These are phyloP conservation scores for Flaveria bidentis DNA, from an alignment of 129 eudicot genomes.

Conservation along the genomic window DNA sequence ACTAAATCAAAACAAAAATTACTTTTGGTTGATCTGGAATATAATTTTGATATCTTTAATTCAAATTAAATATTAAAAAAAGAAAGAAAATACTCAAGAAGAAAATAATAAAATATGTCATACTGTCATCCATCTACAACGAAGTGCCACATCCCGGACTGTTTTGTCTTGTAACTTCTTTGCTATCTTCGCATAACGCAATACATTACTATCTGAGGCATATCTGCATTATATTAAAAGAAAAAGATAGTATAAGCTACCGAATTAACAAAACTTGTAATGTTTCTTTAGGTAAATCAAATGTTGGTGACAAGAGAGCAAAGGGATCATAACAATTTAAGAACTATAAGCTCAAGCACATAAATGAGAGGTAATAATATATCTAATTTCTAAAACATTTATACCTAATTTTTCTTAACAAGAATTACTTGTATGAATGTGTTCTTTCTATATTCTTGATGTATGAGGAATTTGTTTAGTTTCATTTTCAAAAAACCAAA, in stretches of 20 bases:
- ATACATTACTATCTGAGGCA: slow-evolving; percentile 57
- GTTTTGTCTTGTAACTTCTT: slow-evolving; percentile 74
- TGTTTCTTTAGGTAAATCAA: neutral
- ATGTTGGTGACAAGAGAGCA: slow-evolving; percentile 3
- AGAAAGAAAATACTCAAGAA: neutral
- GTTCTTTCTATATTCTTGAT: neutral
- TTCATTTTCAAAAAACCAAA: neutral
- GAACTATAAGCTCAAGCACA: slow-evolving; percentile 10
- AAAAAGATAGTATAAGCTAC: neutral
- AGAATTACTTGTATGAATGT: too few species aligned
- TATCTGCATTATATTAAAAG: slow-evolving; percentile 43
- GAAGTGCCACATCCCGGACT: slow-evolving; percentile 82
- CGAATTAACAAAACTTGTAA: neutral
- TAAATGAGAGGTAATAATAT: neutral
- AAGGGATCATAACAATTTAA: neutral
- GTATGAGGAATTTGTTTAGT: neutral
- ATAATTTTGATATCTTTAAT: slow-evolving; percentile 5
- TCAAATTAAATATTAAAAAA: neutral
- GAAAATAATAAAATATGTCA: slow-evolving; percentile 24
- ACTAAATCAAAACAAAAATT: neutral
- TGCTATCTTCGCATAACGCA: slow-evolving; percentile 85
- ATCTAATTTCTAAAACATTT: neutral
- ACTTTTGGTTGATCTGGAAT: neutral
- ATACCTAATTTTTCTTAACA: neutral
- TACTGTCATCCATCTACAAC: slow-evolving; percentile 91